Percentiles rank a stretch among this genome's conserved stretches.
phyloP scores from a whole-genome alignment of 1,284 basidiomycete species.

The Mycosarcoma maydis region DNA sequence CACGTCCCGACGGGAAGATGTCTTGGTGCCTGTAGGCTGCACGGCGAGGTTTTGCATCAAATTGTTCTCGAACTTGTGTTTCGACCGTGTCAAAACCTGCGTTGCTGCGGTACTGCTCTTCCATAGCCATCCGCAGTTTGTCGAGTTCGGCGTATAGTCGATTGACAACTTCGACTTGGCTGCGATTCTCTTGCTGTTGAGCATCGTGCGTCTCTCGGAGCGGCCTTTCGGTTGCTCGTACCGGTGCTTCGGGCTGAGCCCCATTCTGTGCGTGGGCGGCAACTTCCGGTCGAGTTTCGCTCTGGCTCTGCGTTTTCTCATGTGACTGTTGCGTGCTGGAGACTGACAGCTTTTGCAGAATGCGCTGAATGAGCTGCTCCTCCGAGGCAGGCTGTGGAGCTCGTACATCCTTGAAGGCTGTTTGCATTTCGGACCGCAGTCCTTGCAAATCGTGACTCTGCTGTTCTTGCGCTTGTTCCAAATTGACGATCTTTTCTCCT shows the following conservation, averaged over 20 bases:
- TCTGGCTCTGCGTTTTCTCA: slow-evolving; percentile 3
- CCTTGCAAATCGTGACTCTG: slow-evolving; percentile 47
- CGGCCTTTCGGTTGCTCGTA: not conserved
- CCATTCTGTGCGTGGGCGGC: not conserved
- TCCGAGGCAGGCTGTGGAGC: slow-evolving; percentile 8
- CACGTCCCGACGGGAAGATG: slow-evolving; percentile 20
- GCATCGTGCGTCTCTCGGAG: not conserved
- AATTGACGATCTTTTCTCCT: slow-evolving; percentile 42
- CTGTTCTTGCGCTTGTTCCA: slow-evolving; percentile 48
- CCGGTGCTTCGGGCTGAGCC: not conserved
- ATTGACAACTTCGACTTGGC: slow-evolving; percentile 39
- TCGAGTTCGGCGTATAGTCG: slow-evolving; percentile 46
- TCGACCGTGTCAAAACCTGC: slow-evolving; percentile 1
- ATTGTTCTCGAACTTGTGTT: not conserved
- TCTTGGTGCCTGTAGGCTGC: slow-evolving; percentile 23
- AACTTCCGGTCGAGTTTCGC: not conserved
- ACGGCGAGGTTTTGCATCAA: slow-evolving; percentile 4
- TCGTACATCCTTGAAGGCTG: slow-evolving; percentile 30
- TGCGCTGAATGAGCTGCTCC: slow-evolving; percentile 25
- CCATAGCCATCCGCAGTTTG: slow-evolving; percentile 34
- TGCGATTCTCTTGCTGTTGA: slow-evolving; percentile 15
- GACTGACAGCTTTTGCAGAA: slow-evolving; percentile 23
- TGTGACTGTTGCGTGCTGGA: slow-evolving; percentile 1
- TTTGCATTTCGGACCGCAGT: slow-evolving; percentile 38
- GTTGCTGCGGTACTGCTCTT: slow-evolving; percentile 35